Percentiles rank a stretch among this genome's conserved stretches.
Conservation (phyloP, 306 rosid genomes). For the Elaeagnus macrophylla region DNA sequence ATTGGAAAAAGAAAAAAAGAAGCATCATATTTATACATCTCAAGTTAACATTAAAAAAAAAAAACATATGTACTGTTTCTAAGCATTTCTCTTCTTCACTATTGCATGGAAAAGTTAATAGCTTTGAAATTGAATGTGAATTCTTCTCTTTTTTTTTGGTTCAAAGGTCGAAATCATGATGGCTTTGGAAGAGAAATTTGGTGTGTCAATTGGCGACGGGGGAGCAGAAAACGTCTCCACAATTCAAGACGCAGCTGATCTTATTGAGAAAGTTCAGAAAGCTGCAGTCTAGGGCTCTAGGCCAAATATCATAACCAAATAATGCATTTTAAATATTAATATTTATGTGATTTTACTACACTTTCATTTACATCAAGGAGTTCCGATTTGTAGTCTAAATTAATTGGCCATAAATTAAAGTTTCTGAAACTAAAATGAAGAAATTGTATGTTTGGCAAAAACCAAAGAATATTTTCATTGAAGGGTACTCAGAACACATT, state of each 20-base stretch:
- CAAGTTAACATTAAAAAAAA: no score
- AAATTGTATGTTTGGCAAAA: background rate
- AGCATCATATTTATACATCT: no score
- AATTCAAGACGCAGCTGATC: constrained; percentile 65
- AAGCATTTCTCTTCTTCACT: no score
- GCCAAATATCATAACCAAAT: background rate
- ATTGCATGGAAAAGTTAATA: no score
- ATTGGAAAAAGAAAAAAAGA: no score
- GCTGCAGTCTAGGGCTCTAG: constrained; percentile 16
- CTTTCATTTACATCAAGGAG: no score
- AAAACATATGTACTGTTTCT: no score
- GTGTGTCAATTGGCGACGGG: constrained; percentile 48
- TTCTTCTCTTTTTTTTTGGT: background rate
- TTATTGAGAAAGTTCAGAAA: constrained; percentile 47
- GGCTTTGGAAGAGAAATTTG: constrained; percentile 66
- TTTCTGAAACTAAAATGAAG: background rate
- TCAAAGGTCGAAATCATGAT: constrained; percentile 55
- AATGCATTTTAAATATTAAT: no score
- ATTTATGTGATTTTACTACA: no score
- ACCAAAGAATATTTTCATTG: constrained; percentile 11
- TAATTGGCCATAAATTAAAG: background rate
- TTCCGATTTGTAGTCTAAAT: background rate
- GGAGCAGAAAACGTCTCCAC: constrained; percentile 64
- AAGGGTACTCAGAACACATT: constrained; percentile 20
- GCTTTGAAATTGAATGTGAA: constrained; percentile 37